Percentiles rank a stretch among this genome's conserved stretches.
Evolutionary conservation across 1,139 yeast species (phyloP).

Genomic region (Candida tunisiensis): DNA sequence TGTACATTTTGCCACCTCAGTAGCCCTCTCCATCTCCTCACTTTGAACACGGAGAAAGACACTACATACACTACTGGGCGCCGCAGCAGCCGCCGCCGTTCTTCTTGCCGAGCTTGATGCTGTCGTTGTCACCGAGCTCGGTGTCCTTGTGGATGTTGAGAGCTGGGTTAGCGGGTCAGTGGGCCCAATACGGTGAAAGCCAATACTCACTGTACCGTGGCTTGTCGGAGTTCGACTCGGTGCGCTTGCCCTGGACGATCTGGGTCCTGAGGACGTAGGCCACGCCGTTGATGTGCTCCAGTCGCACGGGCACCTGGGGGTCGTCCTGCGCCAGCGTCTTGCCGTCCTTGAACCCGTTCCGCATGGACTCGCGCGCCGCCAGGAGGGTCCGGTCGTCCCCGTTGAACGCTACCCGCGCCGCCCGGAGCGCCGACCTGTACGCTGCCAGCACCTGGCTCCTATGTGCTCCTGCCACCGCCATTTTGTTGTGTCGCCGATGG

Average conservation of each 20-base stretch:
- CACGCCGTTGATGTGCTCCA: constrained; percentile 46
- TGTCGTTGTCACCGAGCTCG: constrained; percentile 81
- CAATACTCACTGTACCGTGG: constrained; percentile 7
- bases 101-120: constrained; percentile 20
- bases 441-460: constrained; percentile 26
- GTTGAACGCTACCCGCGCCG: constrained; percentile 51
- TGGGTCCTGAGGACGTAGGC: constrained; percentile 50
- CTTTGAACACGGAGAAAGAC: too few relatives aligned
- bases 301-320: constrained; percentile 29
- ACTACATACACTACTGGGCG: too few relatives aligned
- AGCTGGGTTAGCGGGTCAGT: constrained; percentile 5
- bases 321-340: constrained; percentile 23
- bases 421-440: constrained; percentile 54
- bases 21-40: too few relatives aligned
- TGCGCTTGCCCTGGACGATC: constrained; percentile 66
- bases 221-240: constrained; percentile 22
- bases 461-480: background rate
- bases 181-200: background rate
- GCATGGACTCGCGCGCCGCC: constrained; percentile 53
- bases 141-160: constrained; percentile 61
- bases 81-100: too few relatives aligned
- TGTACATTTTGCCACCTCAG: too few relatives aligned
- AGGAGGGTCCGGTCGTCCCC: constrained; percentile 33
- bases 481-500: background rate
- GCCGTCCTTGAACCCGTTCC: constrained; percentile 33